Conservation (phyloP, 163 green algal genomes). For the Volvox carteri region DNA sequence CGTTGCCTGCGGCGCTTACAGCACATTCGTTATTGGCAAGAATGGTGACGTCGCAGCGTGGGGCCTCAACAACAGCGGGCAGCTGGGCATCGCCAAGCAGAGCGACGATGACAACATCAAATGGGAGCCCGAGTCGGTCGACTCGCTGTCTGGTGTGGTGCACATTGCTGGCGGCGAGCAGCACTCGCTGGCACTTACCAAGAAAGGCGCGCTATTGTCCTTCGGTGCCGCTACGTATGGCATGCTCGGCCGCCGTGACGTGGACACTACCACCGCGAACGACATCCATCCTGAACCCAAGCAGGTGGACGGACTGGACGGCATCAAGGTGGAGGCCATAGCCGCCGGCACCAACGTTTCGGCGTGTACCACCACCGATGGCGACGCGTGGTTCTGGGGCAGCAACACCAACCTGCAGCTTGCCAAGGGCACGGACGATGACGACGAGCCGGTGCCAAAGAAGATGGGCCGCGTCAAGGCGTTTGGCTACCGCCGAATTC, state of each 20-base stretch:
- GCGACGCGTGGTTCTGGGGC: conserved; percentile 83
- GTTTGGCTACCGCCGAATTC: conserved; percentile 70
- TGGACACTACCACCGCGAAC: conserved; percentile 44
- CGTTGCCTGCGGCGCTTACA: conserved; percentile 81
- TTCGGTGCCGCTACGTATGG: conserved; percentile 91
- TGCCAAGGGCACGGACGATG: conserved; percentile 85
- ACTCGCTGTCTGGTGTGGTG: background rate
- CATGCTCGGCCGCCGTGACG: conserved; percentile 77
- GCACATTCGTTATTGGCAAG: conserved; percentile 78
- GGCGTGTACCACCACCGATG: conserved; percentile 62
- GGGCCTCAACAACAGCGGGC: conserved; percentile 94
- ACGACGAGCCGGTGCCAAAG: conserved; percentile 55
- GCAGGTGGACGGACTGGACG: conserved; percentile 75
- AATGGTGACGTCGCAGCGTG: conserved; percentile 78
- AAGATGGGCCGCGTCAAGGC: conserved; percentile 55
- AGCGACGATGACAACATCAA: conserved; percentile 66
- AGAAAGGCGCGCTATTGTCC: conserved; percentile 74
- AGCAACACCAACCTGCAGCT: conserved; percentile 88
- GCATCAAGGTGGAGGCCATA: conserved; percentile 66
- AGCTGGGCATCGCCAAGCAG: conserved; percentile 81
- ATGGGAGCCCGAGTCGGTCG: conserved; percentile 65
- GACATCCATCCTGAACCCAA: conserved; percentile 65
- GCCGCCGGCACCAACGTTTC: conserved; percentile 71
- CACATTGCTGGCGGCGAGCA: conserved; percentile 83
- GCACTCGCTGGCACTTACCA: conserved; percentile 87